Percentiles rank a stretch among this genome's conserved stretches.
Evolutionary conservation across 768 basidiomycete genomes (phyloP).

Genomic region (Trichaptum fuscoviolaceum): DNA sequence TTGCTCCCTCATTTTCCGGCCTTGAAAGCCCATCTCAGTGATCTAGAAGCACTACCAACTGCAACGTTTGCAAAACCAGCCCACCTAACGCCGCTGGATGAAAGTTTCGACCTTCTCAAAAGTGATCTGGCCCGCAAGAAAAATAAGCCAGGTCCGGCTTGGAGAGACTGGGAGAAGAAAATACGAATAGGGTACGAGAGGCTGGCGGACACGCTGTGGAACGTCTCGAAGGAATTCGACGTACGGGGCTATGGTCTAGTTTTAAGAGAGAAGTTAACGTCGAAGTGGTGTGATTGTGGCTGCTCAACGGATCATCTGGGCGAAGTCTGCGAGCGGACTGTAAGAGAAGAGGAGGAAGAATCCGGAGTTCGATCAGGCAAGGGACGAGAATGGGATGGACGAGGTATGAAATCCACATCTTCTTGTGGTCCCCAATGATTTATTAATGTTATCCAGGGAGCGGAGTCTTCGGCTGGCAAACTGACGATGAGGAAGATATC

Average conservation of each 20-base stretch:
- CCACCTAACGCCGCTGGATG: conserved; percentile 51
- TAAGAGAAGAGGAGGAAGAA: conserved; percentile 64
- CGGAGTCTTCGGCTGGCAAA: conserved; percentile 70
- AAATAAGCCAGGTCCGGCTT: conserved; percentile 28
- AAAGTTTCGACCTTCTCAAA: conserved; percentile 52
- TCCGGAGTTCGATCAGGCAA: conserved; percentile 56
- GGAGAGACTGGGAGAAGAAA: conserved; percentile 57
- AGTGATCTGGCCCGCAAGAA: conserved; percentile 11
- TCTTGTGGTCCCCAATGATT: not conserved
- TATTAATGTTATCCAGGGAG: conserved; percentile 29
- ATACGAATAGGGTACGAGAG: conserved; percentile 62
- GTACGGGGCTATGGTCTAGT: conserved; percentile 67
- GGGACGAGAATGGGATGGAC: conserved; percentile 71
- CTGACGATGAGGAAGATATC: conserved; percentile 69
- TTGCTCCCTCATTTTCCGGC: conserved; percentile 57
- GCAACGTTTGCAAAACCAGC: conserved; percentile 61
- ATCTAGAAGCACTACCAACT: conserved; percentile 52
- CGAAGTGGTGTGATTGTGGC: conserved; percentile 78
- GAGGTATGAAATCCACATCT: conserved; percentile 33
- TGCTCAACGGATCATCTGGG: conserved; percentile 76
- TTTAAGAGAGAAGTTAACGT: conserved; percentile 64
- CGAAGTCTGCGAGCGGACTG: conserved; percentile 71
- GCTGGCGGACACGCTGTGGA: conserved; percentile 60
- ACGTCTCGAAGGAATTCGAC: conserved; percentile 65
- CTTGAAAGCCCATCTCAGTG: conserved; percentile 56